phyloP scores from a whole-genome alignment of 2,329 filamentous ascomycete genomes.

The Neofusicoccum kwambonambiense region DNA sequence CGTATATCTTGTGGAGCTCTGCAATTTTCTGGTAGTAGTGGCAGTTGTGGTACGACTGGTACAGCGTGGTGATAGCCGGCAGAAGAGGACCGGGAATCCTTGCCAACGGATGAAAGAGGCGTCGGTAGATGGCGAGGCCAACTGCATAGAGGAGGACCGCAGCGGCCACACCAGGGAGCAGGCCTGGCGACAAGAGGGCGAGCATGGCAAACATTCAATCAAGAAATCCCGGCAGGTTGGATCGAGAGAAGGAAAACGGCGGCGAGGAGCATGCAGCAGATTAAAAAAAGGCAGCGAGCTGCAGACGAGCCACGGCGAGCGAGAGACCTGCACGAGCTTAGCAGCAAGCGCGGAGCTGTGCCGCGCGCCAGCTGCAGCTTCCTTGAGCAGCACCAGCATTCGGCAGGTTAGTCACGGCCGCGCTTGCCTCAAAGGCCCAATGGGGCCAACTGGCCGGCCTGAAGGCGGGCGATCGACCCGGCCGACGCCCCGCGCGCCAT shows the following conservation, averaged over 20 bases:
- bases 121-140: slow-evolving; percentile 13
- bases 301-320: too few relatives aligned
- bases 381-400: background rate
- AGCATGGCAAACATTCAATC: background rate
- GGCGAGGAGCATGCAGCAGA: too few relatives aligned
- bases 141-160: background rate
- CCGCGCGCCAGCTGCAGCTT: background rate
- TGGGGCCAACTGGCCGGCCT: background rate
- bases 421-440: background rate
- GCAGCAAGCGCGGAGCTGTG: background rate
- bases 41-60: slow-evolving; percentile 22
- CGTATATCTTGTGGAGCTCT: slow-evolving; percentile 25
- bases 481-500: background rate
- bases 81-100: slow-evolving; percentile 19
- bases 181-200: background rate
- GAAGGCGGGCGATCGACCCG: background rate
- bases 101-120: slow-evolving; percentile 19
- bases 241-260: too few relatives aligned
- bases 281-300: too few relatives aligned
- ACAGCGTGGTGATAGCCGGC: slow-evolving; percentile 17
- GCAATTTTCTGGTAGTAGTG: slow-evolving; percentile 24
- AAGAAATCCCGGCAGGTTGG: too few relatives aligned
- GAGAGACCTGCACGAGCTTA: too few relatives aligned
- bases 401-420: background rate
- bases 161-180: background rate